Evolutionary conservation across 2,329 filamentous ascomycete species (phyloP).

Genomic region (Hypocreales sp.): DNA sequence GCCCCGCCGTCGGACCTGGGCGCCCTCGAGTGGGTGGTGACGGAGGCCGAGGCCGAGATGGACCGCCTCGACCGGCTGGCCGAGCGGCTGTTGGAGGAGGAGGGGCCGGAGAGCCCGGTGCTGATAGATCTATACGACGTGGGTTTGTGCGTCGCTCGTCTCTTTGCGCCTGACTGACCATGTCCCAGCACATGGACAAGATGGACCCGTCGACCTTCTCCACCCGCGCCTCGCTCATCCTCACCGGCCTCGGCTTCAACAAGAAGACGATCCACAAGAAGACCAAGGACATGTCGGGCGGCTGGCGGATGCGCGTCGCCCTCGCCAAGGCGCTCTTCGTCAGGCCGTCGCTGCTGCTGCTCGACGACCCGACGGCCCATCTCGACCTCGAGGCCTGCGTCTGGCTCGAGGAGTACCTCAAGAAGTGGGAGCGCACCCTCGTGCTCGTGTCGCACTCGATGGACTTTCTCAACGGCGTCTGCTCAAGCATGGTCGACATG

Average conservation of each 20-base stretch:
- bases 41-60: slow-evolving; percentile 85
- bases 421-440: slow-evolving; percentile 98
- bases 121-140: slow-evolving; percentile 94
- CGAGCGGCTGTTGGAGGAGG: slow-evolving; percentile 79
- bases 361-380: slow-evolving; percentile 97
- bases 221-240: slow-evolving; percentile 86
- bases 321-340: slow-evolving; percentile 96
- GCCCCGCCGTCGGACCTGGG: slow-evolving; percentile 78
- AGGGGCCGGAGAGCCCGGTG: slow-evolving; percentile 80
- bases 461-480: slow-evolving; percentile 99
- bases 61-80: slow-evolving; percentile 76
- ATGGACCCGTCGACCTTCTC: slow-evolving; percentile 98
- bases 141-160: too few relatives aligned
- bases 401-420: slow-evolving; percentile 98
- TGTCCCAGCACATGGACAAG: slow-evolving; percentile 77
- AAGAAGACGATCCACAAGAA: slow-evolving; percentile 96
- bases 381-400: slow-evolving; percentile 98
- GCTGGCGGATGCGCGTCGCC: slow-evolving; percentile 98
- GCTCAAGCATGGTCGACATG: slow-evolving; percentile 98
- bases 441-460: slow-evolving; percentile 94
- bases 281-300: slow-evolving; percentile 99
- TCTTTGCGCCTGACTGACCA: not conserved
- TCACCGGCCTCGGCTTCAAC: slow-evolving; percentile 99
- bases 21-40: slow-evolving; percentile 94
- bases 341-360: slow-evolving; percentile 85